Percentiles rank a stretch among this genome's conserved stretches.
Conservation (phyloP, 768 basidiomycete species). For the Rhodosporidiobolus odoratus region DNA sequence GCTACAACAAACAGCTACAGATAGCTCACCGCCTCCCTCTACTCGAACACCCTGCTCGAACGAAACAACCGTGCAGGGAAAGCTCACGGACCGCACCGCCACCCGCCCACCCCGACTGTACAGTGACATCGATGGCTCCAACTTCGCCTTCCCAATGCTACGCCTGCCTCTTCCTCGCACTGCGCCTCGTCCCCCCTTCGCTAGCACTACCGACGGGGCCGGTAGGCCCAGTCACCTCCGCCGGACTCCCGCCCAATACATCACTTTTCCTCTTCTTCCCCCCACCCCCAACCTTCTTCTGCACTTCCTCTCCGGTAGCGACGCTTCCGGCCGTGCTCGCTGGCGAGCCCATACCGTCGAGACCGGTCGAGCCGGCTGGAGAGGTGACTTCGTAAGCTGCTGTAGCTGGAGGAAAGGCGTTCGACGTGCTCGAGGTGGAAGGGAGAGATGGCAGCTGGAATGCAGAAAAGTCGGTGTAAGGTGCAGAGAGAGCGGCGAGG, state of each 20-base stretch:
- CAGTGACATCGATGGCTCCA: too few species aligned
- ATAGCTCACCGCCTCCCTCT: too few species aligned
- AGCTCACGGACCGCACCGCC: not conserved
- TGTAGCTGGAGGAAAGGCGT: not conserved
- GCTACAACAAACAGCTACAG: too few species aligned
- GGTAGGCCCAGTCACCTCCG: not conserved
- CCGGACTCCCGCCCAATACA: not conserved
- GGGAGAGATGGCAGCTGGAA: not conserved
- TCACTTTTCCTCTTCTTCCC: slow-evolving; percentile 35
- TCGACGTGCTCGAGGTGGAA: not conserved
- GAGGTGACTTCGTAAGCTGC: slow-evolving; percentile 12
- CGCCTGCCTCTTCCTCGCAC: slow-evolving; percentile 6
- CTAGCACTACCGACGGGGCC: not conserved
- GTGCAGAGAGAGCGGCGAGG: not conserved
- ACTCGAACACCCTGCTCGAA: too few species aligned
- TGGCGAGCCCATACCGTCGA: not conserved
- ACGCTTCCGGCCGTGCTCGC: not conserved
- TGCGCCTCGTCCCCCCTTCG: slow-evolving; percentile 20
- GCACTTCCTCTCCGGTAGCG: not conserved
- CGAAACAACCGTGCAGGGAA: too few species aligned
- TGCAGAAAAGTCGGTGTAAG: not conserved
- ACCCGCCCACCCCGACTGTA: not conserved
- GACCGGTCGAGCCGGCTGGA: not conserved
- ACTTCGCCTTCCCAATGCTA: too few species aligned
- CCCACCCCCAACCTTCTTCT: not conserved